Percentiles rank a stretch among this genome's conserved stretches.
Conservation (phyloP, 805 yeast species). For the Hanseniaspora lachancei region DNA sequence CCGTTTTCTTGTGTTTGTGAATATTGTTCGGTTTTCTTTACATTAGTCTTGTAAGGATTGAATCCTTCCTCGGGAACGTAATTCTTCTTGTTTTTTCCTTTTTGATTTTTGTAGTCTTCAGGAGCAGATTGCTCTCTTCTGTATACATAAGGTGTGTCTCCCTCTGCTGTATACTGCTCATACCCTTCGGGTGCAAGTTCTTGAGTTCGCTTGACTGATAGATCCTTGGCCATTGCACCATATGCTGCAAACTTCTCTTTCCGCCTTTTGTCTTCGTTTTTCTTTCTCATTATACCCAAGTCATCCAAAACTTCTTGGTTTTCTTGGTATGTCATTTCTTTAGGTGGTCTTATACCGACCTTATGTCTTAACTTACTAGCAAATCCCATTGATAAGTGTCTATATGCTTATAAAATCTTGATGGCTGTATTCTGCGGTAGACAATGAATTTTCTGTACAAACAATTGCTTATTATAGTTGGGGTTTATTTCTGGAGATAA, state of each 20-base stretch:
- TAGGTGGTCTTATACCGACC: slow-evolving; percentile 36
- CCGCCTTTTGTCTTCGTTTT: slow-evolving; percentile 24
- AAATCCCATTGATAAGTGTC: slow-evolving; percentile 19
- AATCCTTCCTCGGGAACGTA: neutral
- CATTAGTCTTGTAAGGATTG: slow-evolving; percentile 1
- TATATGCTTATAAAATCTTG: neutral
- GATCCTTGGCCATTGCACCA: slow-evolving; percentile 33
- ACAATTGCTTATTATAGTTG: too few species aligned
- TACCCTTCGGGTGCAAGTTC: slow-evolving; percentile 32
- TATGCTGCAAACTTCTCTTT: slow-evolving; percentile 38
- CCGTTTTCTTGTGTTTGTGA: neutral
- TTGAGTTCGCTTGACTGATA: slow-evolving; percentile 24
- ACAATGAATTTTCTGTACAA: too few species aligned
- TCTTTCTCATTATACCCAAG: slow-evolving; percentile 31
- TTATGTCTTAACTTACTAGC: slow-evolving; percentile 34
- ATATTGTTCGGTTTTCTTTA: neutral
- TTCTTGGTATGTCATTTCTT: slow-evolving; percentile 33
- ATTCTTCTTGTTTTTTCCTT: neutral
- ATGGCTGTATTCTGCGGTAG: neutral
- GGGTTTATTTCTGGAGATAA: too few species aligned
- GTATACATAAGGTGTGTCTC: slow-evolving; percentile 14
- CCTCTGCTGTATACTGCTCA: slow-evolving; percentile 22
- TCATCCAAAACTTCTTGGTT: slow-evolving; percentile 32
- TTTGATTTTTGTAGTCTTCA: slow-evolving; percentile 9
- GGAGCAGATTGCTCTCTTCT: slow-evolving; percentile 15